Base-by-base conservation (phyloP, 2,329 filamentous ascomycete species). In the Cercospora nicotianae region DNA sequence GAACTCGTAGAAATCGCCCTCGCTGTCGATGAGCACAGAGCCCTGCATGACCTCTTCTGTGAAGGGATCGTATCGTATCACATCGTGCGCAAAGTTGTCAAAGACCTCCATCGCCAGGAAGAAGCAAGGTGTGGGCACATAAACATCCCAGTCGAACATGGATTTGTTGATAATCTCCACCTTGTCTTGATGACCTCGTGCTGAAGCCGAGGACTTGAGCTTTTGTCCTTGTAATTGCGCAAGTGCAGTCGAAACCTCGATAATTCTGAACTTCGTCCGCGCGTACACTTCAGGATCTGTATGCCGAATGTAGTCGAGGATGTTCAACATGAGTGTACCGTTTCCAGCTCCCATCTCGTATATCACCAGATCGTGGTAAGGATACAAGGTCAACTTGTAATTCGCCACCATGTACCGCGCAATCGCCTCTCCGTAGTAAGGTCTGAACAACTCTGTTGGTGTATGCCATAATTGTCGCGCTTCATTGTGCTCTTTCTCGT, bases 281-380 rank as follows among this genome's bases (percentile, higher is more conserved):
- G 91, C 90, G 81, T 99, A 99, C 33, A 99, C 94, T 72, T 94
- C 91, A 0, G 94, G 93, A 75, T 98, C 92, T 55, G 90, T 86
- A 72, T 92, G 90, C 70, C 94, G 91, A 79, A 99, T 96, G 80
- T 96, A 97, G 83, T 99, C 94, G 69, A 99, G 86, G 67, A 99
- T 94, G 80, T 99, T 99, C 77, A 95, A 86, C 95, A 99, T 99
- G 77, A 99, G 87, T 0, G 96, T 99, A 70, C 95, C 95, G 75
- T 97, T 94, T 75, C 95, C 95, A 45, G 95, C 95, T 63, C 95
- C 95, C 91, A 99, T 96, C 80, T 99, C 95, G 86, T 97, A 99
- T 79, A 99, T 96, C 75, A 96, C 92, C 63, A 99, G 87, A 80
- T 99, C 95, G 80, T 97, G 90, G 83, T 98, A 97, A 2, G 95